Base-by-base conservation (phyloP, 208 protist species). In the Leishmania lainsoni region DNA sequence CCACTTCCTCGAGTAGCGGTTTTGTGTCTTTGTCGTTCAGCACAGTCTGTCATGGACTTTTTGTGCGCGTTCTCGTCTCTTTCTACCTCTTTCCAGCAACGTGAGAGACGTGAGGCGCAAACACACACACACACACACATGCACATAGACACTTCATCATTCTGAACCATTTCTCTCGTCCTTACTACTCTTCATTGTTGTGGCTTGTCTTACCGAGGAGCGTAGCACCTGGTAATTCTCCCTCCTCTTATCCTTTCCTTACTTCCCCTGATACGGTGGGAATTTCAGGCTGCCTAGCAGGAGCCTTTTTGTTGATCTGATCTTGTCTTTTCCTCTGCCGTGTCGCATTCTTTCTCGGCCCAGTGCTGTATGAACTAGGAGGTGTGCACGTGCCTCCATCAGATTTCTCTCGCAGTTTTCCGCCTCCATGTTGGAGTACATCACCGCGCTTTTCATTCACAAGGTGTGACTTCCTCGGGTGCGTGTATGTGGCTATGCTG, bases 401-500 rank as follows among this genome's bases (percentile, higher is more conserved):
- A 32, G 10, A 16, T 52, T 73, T 20, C 29, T 51, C 9, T 73
- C 0, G 16, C 32, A 26, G 10, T 51, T 20, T 10, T 51, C 1
- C 14, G 32, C 42, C 48, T 73, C 45, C 20, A 14, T 73, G 8
- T 29, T 48, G 4, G 42, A 9, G 22, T 12, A 22, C 20, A 16
- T 52, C 45, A 29, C 26, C 69, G 20, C 26, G 22, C 42, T 73
- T 26, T 10, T 73, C 39, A 17, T 45, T 29, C 45, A 54, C 69
- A 29, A 45, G 69, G n/a, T 58, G n/a, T 76, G n/a, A 35, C 72
- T 76, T 56, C 45, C 20, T 32, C 49, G 51, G 51, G 51, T 26
- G n/a, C 22, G 51, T 42, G 48, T 45, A 16, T 22, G 39, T 29
- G 5, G 51, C 29, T 20, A 92, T 95, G 89, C 76, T 85, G 29